A percentile compares a stretch with the other conserved stretches of the same genome.
Conservation (phyloP, 2,329 filamentous ascomycete species). For the Cladophialophora yegresii region DNA sequence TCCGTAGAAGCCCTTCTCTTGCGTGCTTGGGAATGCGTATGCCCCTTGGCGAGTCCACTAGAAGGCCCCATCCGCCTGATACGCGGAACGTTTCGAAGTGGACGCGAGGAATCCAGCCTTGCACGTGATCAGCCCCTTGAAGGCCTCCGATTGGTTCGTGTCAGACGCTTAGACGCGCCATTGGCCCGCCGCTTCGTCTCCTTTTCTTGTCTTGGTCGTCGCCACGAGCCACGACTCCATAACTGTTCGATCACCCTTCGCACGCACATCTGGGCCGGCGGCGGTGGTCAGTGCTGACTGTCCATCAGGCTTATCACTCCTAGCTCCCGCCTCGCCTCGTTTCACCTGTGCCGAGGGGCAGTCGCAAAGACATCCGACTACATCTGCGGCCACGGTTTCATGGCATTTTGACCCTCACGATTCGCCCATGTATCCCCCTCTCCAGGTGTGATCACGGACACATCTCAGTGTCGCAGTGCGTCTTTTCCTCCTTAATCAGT, state of each 20-base stretch:
- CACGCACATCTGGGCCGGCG: not conserved
- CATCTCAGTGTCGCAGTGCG: not conserved
- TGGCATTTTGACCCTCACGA: conserved; percentile 14
- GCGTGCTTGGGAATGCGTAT: not conserved
- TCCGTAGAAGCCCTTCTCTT: not conserved
- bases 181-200: conserved; percentile 2
- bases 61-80: conserved; percentile 1
- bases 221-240: not conserved
- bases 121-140: conserved; percentile 1
- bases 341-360: conserved; percentile 20
- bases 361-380: not conserved
- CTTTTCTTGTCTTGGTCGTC: conserved; percentile 1
- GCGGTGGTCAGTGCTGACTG: not conserved
- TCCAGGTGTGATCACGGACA: not conserved
- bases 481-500: conserved; percentile 21
- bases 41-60: not conserved
- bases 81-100: conserved; percentile 12
- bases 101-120: conserved; percentile 10
- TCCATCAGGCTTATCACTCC: conserved; percentile 6
- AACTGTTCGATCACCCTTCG: not conserved
- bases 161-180: not conserved
- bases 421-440: not conserved
- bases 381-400: conserved; percentile 23
- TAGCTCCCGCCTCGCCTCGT: conserved; percentile 8
- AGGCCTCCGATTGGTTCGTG: not conserved